phyloP scores from a whole-genome alignment of 345 rosid species.

The Abelmoschus esculentus region DNA sequence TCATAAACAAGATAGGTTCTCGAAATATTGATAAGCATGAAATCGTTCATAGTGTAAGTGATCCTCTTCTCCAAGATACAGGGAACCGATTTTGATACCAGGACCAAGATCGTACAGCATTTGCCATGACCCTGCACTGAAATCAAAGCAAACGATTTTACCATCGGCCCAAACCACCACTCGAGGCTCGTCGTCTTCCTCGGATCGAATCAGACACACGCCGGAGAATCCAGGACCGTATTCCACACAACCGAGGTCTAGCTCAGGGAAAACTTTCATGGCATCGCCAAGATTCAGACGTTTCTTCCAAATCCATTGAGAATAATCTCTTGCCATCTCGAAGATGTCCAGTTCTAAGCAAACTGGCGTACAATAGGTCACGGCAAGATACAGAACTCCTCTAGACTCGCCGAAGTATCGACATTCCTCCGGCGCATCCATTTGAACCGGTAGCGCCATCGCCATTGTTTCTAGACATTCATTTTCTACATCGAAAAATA shows the following conservation, averaged over 20 bases:
- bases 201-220: neutral
- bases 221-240: neutral
- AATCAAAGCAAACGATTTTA: neutral
- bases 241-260: neutral
- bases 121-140: neutral
- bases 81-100: neutral
- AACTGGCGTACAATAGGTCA: neutral
- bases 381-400: neutral
- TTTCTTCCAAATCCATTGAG: neutral
- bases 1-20: slow-evolving; percentile 6
- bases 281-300: neutral
- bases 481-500: neutral
- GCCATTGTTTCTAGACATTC: neutral
- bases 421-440: neutral
- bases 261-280: neutral
- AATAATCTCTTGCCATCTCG: neutral
- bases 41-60: neutral
- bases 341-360: neutral
- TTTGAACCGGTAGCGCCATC: neutral
- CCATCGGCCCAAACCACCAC: neutral
- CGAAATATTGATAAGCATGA: neutral
- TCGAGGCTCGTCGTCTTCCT: neutral
- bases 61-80: neutral
- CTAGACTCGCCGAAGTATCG: neutral
- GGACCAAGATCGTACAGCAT: neutral